Evolutionary conservation across 257 asterid species (phyloP).

Genomic region (Haberlea rhodopensis): DNA sequence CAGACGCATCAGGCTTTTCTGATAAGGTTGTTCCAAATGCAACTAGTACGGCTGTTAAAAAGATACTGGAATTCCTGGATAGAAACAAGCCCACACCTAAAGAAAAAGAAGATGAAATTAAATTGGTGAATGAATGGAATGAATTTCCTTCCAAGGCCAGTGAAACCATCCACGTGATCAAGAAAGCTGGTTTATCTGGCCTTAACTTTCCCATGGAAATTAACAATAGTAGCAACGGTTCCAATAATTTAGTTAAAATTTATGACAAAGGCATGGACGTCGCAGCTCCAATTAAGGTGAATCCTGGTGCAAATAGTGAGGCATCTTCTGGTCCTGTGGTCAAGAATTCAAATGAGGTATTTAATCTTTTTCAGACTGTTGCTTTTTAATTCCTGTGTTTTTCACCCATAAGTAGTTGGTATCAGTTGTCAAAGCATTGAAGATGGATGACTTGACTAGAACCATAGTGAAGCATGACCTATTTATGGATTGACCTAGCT

Average conservation of each 20-base stretch:
- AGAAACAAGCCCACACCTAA: conserved; percentile 71
- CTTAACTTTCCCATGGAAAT: conserved; percentile 28
- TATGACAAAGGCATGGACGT: conserved; percentile 34
- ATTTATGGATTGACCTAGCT: conserved; percentile 2
- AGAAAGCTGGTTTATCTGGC: conserved; percentile 32
- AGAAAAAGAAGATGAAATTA: conserved; percentile 70
- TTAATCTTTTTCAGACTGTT: conserved; percentile 17
- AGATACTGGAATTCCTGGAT: conserved; percentile 68
- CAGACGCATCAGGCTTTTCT: conserved; percentile 37
- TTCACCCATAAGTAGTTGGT: conserved; percentile 1
- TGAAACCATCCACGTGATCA: conserved; percentile 28
- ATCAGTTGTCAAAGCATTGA: conserved; percentile 4
- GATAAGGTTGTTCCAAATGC: conserved; percentile 33
- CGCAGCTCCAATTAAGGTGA: conserved; percentile 32
- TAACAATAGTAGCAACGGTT: conserved; percentile 35
- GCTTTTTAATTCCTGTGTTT: neutral
- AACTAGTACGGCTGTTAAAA: conserved; percentile 42
- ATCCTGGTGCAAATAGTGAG: conserved; percentile 34
- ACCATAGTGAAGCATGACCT: neutral
- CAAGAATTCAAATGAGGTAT: conserved; percentile 52
- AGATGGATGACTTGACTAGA: neutral
- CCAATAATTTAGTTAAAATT: conserved; percentile 25
- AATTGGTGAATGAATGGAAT: conserved; percentile 58
- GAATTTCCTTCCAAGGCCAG: conserved; percentile 38
- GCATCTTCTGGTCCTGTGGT: conserved; percentile 37